These are phyloP conservation scores for Claviceps quebecensis DNA, from an alignment of 2,329 filamentous ascomycete genomes.

Conservation along the genomic window DNA sequence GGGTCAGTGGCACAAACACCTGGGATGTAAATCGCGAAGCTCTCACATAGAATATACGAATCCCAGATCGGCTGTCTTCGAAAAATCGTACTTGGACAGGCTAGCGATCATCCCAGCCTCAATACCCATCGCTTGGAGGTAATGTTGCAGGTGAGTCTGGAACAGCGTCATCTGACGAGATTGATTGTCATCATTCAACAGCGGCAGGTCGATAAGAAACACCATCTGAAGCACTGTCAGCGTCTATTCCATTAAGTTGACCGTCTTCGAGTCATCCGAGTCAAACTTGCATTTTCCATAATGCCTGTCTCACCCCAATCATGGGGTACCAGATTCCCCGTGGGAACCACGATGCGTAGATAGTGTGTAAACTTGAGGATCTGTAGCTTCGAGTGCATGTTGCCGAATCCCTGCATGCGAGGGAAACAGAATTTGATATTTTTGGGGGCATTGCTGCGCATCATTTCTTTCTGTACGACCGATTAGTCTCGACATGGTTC, in stretches of 20 bases:
- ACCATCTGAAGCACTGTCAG: constrained; percentile 41
- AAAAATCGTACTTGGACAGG: constrained; percentile 69
- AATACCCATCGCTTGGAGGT: constrained; percentile 53
- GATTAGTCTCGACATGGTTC: background rate
- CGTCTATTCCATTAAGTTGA: too few species aligned
- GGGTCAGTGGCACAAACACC: background rate
- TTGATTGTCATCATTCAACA: constrained; percentile 25
- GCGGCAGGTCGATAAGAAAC: constrained; percentile 85
- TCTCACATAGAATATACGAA: constrained; percentile 78
- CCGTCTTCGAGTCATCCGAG: background rate
- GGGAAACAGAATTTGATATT: constrained; percentile 66
- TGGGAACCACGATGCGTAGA: constrained; percentile 71
- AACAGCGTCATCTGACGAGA: constrained; percentile 35
- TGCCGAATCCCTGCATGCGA: constrained; percentile 56
- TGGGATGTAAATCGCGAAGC: background rate
- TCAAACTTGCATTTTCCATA: constrained; percentile 62
- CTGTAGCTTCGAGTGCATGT: constrained; percentile 93
- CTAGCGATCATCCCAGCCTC: constrained; percentile 51
- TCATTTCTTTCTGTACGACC: constrained; percentile 26
- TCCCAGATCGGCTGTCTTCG: constrained; percentile 52
- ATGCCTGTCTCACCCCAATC: constrained; percentile 81
- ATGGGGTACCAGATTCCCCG: constrained; percentile 69
- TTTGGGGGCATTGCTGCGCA: constrained; percentile 34
- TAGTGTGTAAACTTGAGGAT: constrained; percentile 64
- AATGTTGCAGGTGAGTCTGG: constrained; percentile 54